Conservation (phyloP, 108 stramenopile species). For the Conticribra guillardii region DNA sequence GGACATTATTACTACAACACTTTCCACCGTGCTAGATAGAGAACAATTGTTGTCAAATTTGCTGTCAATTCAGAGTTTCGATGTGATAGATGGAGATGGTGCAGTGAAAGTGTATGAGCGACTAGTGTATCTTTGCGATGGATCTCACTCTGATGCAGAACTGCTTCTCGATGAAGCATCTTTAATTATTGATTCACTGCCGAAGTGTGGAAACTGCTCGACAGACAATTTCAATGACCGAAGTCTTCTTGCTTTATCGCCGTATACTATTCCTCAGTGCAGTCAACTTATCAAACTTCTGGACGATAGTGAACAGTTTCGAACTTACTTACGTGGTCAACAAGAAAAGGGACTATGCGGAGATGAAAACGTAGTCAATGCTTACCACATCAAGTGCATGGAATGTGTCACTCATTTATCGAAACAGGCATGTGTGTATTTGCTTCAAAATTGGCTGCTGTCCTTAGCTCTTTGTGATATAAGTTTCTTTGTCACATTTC, state of each 20-base stretch:
- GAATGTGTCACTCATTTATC: conserved; percentile 33
- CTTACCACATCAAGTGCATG: conserved; percentile 19
- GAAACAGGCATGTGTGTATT: conserved; percentile 53
- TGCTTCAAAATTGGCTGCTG: conserved; percentile 74
- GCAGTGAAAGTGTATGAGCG: conserved; percentile 62
- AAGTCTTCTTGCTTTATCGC: conserved; percentile 23
- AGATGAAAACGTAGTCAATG: conserved; percentile 18
- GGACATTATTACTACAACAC: conserved; percentile 13
- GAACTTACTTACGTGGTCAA: conserved; percentile 20
- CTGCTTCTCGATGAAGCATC: conserved; percentile 30
- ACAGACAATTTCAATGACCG: background rate
- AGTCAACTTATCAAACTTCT: conserved; percentile 5
- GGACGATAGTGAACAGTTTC: conserved; percentile 18
- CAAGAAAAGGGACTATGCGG: background rate
- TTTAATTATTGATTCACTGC: background rate
- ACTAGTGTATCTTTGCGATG: conserved; percentile 56
- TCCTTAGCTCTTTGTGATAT: conserved; percentile 75
- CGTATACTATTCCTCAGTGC: conserved; percentile 34
- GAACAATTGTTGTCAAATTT: conserved; percentile 52
- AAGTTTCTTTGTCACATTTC: conserved; percentile 64
- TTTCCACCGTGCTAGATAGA: conserved; percentile 29
- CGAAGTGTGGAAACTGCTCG: background rate
- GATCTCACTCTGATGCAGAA: conserved; percentile 54
- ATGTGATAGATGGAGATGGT: conserved; percentile 75
- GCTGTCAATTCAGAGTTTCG: conserved; percentile 58